Evolutionary conservation across 306 rosid genomes (phyloP), one percentile per base, ranked within the genome.

Genomic region (Carpinus viminea): DNA sequence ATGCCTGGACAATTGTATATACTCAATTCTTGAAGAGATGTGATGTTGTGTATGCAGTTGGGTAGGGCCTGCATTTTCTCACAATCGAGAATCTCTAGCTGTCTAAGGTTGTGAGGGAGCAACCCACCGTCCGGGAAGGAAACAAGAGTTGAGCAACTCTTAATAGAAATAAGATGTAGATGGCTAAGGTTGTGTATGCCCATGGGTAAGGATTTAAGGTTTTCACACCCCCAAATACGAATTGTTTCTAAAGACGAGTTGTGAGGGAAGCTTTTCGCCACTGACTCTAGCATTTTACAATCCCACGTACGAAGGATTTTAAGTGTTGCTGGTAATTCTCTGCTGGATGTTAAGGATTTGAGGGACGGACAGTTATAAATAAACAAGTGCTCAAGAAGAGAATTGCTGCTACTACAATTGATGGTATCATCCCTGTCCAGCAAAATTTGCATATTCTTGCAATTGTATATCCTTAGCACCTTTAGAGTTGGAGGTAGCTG

Each of bases 131-230:
- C 70, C 0, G 74, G 80, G 28, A 76, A 51, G 20, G 68, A 81
- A 18, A 34, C 48, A 59, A 72, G 73, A 21, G 20, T 71, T 72
- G 74, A 70, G 45, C 81, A 81, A 2, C 12, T 9, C 0, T 5
- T 1, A 53, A 81, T 72, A 18, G 16, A 1, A 75, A 81, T 53
- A 4, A 2, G 3, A 17, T 61, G 3, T 31, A 81, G 68, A 48
- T 53, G 36, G 26, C 4, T 8, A 13, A 78, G 76, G 76, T 21
- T 57, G 20, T 78, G 62, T 34, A 78, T 7, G 24, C 76, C 82
- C n/a, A 59, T 36, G 16, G 81, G 72, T 15, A 78, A 70, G 72
- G 72, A 59, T 43, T 59, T 60, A 43, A 78, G 82, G 28, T 71
- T 71, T 59, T 78, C 72, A 59, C 82, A 78, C 6, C 46, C 34